Base-by-base conservation (phyloP, 2,329 filamentous ascomycete genomes). In the Neofusicoccum umdonicola region DNA sequence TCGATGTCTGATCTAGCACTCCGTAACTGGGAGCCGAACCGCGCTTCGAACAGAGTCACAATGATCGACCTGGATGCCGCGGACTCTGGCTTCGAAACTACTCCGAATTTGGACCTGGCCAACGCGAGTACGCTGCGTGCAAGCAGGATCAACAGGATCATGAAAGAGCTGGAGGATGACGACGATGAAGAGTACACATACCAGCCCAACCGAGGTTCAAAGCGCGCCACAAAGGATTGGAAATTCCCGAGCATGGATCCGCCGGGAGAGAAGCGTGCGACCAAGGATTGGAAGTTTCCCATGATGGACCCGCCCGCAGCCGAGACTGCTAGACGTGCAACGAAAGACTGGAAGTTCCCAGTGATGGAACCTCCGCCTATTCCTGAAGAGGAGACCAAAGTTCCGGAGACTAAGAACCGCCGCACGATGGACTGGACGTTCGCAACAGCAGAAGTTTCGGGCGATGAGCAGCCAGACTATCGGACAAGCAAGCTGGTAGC, bases 31-130 rank as follows among this genome's bases (percentile, higher is more conserved):
- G 74, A 77, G 51, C 64, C 65, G 35, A 75, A 75, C 37, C 74
- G 76, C 3, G 77, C 77, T 31, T 77, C 78, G 2, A 80, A 81
- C 64, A 78, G 81, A 51, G 85, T 80, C 69, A 83, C 81, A 13
- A 76, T 82, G 65, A 86, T 87, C 64, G 85, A 88, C 69, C 79
- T 89, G 42, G 85, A 88, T 71, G 83, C 81, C 45, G 84, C 83
- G 17, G 80, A 73, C 57, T 74, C 76, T 2, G 73, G 71, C 1
- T 67, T 68, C 13, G 70, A 72, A 6, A 73, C 75, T 19, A 67
- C 74, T 8, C 76, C 75, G 2, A 76, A 77, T 27, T n/a, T 65
- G 56, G 81, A 78, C 37, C 68, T 83, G 8, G 79, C 81, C 8
- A 80, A 82, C 52, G 81, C 84, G 6, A 80, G 85, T 47, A 88